A percentile compares a stretch with the other conserved stretches of the same genome.
phyloP scores from a whole-genome alignment of 768 basidiomycete genomes.

The Pisolithus sp. region DNA sequence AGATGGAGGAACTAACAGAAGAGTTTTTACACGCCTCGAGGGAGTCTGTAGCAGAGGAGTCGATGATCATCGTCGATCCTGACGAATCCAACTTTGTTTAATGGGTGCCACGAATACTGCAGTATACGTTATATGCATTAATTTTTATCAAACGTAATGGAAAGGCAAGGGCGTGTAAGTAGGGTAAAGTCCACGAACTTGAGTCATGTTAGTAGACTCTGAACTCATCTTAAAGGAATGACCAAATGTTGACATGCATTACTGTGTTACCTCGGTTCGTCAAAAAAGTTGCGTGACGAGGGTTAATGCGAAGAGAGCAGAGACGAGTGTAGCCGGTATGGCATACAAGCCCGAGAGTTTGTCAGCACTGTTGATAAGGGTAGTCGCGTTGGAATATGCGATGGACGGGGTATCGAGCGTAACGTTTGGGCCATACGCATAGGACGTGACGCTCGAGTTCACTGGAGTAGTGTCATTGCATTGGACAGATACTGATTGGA shows the following conservation, averaged over 20 bases:
- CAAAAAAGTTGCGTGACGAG: constrained; percentile 2
- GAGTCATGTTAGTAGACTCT: too few species aligned
- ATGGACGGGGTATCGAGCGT: constrained; percentile 48
- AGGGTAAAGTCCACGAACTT: too few species aligned
- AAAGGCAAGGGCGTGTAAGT: too few species aligned
- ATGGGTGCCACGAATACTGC: neutral
- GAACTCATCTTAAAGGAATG: too few species aligned
- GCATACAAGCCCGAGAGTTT: constrained; percentile 4
- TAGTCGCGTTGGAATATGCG: constrained; percentile 52
- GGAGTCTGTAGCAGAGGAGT: constrained; percentile 16
- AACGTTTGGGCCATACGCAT: constrained; percentile 55
- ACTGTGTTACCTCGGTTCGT: too few species aligned
- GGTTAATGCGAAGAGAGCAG: constrained; percentile 6
- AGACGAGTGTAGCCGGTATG: constrained; percentile 10
- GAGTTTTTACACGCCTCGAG: constrained; percentile 45
- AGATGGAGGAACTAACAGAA: constrained; percentile 51
- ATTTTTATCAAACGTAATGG: too few species aligned
- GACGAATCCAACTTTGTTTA: constrained; percentile 3
- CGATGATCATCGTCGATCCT: constrained; percentile 5
- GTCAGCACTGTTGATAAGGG: constrained; percentile 40
- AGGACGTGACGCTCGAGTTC: constrained; percentile 48
- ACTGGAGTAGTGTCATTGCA: constrained; percentile 49
- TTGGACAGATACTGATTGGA: constrained; percentile 55
- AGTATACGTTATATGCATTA: too few species aligned
- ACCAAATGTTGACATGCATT: too few species aligned